Conservation (phyloP, 1,284 basidiomycete species). For the Pyrrhoderma lamaoense region DNA sequence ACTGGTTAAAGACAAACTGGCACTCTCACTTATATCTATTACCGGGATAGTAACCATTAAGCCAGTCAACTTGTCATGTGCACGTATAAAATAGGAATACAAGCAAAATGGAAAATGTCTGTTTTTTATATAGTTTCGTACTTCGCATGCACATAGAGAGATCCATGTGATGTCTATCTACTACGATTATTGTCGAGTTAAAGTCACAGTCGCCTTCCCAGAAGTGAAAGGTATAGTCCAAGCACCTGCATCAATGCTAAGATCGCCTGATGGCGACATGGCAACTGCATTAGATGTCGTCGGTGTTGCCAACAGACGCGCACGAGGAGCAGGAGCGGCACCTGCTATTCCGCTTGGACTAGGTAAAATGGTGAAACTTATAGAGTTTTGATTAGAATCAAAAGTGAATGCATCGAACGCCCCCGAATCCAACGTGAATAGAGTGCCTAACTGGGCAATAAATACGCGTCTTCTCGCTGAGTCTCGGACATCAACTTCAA, state of each 20-base stretch:
- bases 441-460: slow-evolving; percentile 41
- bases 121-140: too few species aligned
- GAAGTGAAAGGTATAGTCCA: slow-evolving; percentile 37
- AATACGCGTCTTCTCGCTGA: slow-evolving; percentile 45
- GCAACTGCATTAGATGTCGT: slow-evolving; percentile 34
- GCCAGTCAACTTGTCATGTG: too few species aligned
- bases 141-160: too few species aligned
- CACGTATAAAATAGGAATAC: too few species aligned
- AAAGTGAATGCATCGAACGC: slow-evolving; percentile 43
- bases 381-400: slow-evolving; percentile 32
- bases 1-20: too few species aligned
- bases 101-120: too few species aligned
- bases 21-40: too few species aligned
- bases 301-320: slow-evolving; percentile 40
- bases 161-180: not conserved
- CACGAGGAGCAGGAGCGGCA: slow-evolving; percentile 42
- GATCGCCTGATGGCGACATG: slow-evolving; percentile 33
- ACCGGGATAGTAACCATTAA: too few species aligned
- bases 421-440: slow-evolving; percentile 47
- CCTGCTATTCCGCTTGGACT: slow-evolving; percentile 31
- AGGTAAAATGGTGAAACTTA: slow-evolving; percentile 37
- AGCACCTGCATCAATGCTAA: slow-evolving; percentile 41
- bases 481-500: slow-evolving; percentile 41
- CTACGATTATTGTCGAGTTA: slow-evolving; percentile 6
- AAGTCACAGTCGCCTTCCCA: slow-evolving; percentile 24